A percentile compares a stretch with the other conserved stretches of the same genome.
These are phyloP conservation scores for Acacia crassicarpa DNA, from an alignment of 306 rosid genomes.

Conservation along the genomic window DNA sequence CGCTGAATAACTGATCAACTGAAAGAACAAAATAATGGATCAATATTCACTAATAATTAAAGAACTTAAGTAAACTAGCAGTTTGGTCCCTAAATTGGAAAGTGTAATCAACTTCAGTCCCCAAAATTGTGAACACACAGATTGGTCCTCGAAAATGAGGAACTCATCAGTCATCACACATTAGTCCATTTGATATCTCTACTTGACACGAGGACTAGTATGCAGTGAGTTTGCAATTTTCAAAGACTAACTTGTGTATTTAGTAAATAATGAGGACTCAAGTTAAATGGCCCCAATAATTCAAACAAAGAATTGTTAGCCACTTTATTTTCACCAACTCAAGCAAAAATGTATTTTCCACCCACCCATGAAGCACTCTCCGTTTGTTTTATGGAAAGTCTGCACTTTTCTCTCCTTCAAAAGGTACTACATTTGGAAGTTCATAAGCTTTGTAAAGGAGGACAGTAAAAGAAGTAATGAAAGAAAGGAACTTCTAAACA, in stretches of 20 bases:
- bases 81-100: background rate
- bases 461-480: slow-evolving; percentile 2
- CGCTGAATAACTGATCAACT: slow-evolving; percentile 43
- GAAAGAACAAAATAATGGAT: slow-evolving; percentile 47
- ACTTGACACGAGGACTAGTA: background rate
- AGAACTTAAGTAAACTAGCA: slow-evolving; percentile 13
- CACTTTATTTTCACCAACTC: background rate
- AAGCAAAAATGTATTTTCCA: background rate
- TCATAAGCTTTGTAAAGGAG: background rate
- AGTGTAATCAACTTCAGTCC: background rate
- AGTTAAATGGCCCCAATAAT: background rate
- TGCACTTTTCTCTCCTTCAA: background rate
- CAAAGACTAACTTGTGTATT: background rate
- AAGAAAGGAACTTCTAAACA: slow-evolving; percentile 26
- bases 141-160: background rate
- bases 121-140: background rate
- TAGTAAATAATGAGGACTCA: background rate
- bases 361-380: background rate
- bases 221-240: background rate
- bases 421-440: background rate
- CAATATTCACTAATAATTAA: slow-evolving; percentile 35
- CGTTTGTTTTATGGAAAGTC: background rate
- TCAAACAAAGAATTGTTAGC: background rate
- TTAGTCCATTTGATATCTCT: background rate
- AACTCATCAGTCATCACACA: too few species aligned